Percentiles rank a stretch among this genome's conserved stretches.
These are phyloP conservation scores for Aspergillus sp. DNA, from an alignment of 2,329 filamentous ascomycete species.

Conservation along the genomic window DNA sequence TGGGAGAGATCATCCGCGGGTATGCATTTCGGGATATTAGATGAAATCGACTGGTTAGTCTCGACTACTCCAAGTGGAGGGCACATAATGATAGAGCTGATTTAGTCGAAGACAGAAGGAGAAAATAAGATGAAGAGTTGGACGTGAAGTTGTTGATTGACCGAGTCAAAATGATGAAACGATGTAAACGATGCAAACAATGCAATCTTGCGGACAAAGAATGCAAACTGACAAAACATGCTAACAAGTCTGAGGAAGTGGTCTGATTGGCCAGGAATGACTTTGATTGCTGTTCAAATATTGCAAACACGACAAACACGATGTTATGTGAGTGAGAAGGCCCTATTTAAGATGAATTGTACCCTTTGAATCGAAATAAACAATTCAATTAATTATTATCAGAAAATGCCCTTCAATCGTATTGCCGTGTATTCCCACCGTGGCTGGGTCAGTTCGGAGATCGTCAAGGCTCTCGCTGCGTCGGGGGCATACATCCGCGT, in stretches of 20 bases:
- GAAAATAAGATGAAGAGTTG: not conserved
- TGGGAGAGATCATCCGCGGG: constrained; percentile 1
- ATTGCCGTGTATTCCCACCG: constrained; percentile 16
- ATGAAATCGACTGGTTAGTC: not conserved
- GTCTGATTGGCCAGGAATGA: too few species aligned
- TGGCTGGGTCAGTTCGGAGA: constrained; percentile 11
- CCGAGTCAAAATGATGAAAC: not conserved
- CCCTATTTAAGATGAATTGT: too few species aligned
- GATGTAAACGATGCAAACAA: not conserved
- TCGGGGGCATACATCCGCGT: constrained; percentile 12
- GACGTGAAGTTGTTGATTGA: too few species aligned
- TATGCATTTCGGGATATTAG: not conserved
- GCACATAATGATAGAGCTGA: not conserved
- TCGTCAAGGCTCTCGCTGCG: constrained; percentile 7
- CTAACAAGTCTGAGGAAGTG: too few species aligned
- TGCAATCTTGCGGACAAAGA: too few species aligned
- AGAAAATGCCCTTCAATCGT: constrained; percentile 28
- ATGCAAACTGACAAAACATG: too few species aligned
- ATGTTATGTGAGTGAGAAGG: too few species aligned
- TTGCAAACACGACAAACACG: too few species aligned
- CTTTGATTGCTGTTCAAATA: too few species aligned
- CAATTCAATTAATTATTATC: constrained; percentile 12
- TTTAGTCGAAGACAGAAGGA: not conserved
- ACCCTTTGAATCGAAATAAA: too few species aligned
- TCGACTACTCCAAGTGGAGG: not conserved